A percentile compares a stretch with the other conserved stretches of the same genome.
phyloP scores from a whole-genome alignment of 164 flowering plant species.

The Vitis amurensis region DNA sequence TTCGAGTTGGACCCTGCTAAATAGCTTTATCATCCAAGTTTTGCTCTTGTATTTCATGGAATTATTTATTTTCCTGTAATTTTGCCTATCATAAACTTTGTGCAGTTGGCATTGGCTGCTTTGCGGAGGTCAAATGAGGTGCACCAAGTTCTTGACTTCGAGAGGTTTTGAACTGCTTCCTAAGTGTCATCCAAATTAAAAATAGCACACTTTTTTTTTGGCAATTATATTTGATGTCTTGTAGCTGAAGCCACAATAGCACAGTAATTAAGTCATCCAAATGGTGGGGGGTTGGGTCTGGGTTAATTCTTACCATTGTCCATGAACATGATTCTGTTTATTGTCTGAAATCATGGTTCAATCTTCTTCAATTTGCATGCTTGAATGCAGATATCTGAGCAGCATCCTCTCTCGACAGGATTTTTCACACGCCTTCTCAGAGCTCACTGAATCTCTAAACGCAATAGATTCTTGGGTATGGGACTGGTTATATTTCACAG shows the following conservation, averaged over 20 bases:
- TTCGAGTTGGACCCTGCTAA: neutral
- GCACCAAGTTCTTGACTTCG: slow-evolving; percentile 66
- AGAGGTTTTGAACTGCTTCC: slow-evolving; percentile 52
- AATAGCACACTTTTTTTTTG: neutral
- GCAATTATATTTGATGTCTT: neutral
- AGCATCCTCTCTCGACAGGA: slow-evolving; percentile 64
- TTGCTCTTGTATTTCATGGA: neutral
- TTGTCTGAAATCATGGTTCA: neutral
- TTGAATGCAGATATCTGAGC: slow-evolving; percentile 61
- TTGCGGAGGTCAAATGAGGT: slow-evolving; percentile 66
- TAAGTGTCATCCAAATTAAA: slow-evolving; percentile 1
- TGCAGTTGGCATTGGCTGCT: slow-evolving; percentile 95
- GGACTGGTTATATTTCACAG: neutral
- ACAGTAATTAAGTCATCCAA: neutral
- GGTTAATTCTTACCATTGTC: neutral
- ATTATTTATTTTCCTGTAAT: neutral
- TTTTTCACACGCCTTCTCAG: slow-evolving; percentile 44
- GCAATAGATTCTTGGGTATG: slow-evolving; percentile 69
- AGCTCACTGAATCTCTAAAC: slow-evolving; percentile 53
- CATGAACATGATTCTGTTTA: neutral
- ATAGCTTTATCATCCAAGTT: neutral
- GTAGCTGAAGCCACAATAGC: neutral
- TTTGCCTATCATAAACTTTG: neutral
- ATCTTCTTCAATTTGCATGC: slow-evolving; percentile 6
- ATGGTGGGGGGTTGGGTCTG: neutral